A percentile compares a stretch with the other conserved stretches of the same genome.
phyloP scores from a whole-genome alignment of 352 stramenopile species.

The Phytopythium cucurbitacearum region DNA sequence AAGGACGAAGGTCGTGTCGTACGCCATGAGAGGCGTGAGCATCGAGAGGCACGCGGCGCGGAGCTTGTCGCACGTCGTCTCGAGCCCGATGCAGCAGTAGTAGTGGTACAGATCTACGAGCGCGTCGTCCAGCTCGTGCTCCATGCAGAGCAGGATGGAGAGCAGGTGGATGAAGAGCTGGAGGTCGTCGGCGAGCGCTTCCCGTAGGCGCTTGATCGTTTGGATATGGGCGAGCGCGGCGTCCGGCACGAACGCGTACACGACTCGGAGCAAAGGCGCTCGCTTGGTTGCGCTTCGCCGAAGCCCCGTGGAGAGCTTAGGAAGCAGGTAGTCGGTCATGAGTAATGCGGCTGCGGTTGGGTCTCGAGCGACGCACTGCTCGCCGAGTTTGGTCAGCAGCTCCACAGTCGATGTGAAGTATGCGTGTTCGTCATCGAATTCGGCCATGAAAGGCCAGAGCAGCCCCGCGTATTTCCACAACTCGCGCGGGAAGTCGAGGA shows the following conservation, averaged over 20 bases:
- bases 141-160: constrained; percentile 63
- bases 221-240: constrained; percentile 64
- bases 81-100: constrained; percentile 82
- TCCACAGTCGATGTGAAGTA: constrained; percentile 32
- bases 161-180: constrained; percentile 73
- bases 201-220: constrained; percentile 70
- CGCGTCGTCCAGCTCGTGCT: constrained; percentile 60
- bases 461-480: constrained; percentile 73
- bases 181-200: constrained; percentile 55
- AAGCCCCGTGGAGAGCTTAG: constrained; percentile 26
- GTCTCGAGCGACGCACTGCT: constrained; percentile 46
- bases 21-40: constrained; percentile 41
- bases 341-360: constrained; percentile 32
- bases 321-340: constrained; percentile 53
- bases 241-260: constrained; percentile 56
- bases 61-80: constrained; percentile 68
- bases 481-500: constrained; percentile 74
- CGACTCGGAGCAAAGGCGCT: constrained; percentile 41
- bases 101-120: constrained; percentile 85
- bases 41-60: constrained; percentile 76
- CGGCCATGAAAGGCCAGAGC: constrained; percentile 44
- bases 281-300: constrained; percentile 34
- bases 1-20: constrained; percentile 19
- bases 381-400: constrained; percentile 34
- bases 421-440: constrained; percentile 38